Conservation (phyloP, 192 early-diverging fungal species). For the Linnemannia schmuckeri region DNA sequence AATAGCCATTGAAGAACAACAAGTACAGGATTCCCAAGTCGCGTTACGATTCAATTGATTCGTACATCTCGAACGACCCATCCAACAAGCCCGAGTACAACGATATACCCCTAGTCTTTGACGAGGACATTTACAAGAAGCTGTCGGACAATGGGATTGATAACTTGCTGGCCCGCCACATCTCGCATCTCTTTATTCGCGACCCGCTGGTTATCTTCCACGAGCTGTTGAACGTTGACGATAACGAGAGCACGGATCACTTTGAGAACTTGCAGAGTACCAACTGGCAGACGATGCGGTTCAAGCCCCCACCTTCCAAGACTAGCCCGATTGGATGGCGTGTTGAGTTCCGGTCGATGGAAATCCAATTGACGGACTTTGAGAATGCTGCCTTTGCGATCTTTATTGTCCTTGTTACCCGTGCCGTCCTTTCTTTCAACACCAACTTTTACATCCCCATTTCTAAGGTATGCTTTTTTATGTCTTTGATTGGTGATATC, state of each 20-base stretch:
- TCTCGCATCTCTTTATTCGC: constrained; percentile 97
- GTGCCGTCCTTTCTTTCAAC: constrained; percentile 88
- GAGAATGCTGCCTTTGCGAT: constrained; percentile 97
- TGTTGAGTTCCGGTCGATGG: constrained; percentile 97
- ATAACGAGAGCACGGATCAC: constrained; percentile 89
- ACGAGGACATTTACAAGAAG: constrained; percentile 81
- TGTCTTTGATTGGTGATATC: no score
- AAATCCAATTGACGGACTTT: constrained; percentile 96
- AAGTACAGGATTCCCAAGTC: constrained; percentile 94
- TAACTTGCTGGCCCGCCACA: constrained; percentile 88
- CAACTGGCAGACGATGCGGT: constrained; percentile 99
- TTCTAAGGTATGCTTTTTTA: constrained; percentile 74
- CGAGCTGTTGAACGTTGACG: constrained; percentile 90
- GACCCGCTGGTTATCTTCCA: constrained; percentile 96
- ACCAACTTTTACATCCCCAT: constrained; percentile 98
- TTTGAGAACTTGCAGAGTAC: constrained; percentile 99
- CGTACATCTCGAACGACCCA: constrained; percentile 82
- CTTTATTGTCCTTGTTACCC: constrained; percentile 92
- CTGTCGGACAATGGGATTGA: constrained; percentile 87
- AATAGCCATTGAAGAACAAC: constrained; percentile 75
- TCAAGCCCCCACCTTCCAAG: constrained; percentile 95
- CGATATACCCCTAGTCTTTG: constrained; percentile 87
- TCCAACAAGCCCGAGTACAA: constrained; percentile 92
- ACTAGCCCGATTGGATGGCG: constrained; percentile 95
- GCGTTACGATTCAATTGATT: constrained; percentile 95